Conservation (phyloP, 352 stramenopile genomes). For the Phytophthora sp. region DNA sequence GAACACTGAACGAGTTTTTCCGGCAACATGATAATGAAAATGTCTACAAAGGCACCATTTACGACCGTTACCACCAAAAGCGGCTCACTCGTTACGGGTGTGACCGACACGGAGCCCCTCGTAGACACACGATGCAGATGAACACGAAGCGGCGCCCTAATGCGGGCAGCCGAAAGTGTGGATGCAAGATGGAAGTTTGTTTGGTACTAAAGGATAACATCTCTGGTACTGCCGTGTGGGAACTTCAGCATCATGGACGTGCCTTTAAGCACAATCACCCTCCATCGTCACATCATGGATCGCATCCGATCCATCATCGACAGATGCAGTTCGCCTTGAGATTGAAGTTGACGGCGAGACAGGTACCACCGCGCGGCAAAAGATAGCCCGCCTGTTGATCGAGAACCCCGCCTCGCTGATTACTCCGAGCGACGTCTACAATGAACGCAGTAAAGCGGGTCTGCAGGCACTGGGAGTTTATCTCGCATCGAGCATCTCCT, state of each 20-base stretch:
- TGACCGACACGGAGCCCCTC: not conserved
- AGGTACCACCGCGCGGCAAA: not conserved
- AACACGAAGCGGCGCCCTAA: not conserved
- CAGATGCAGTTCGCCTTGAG: not conserved
- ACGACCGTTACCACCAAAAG: not conserved
- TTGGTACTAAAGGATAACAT: not conserved
- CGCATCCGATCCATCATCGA: slow-evolving; percentile 14
- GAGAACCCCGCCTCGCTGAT: not conserved
- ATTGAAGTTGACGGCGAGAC: slow-evolving; percentile 12
- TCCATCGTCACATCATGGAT: slow-evolving; percentile 6
- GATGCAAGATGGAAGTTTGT: slow-evolving; percentile 12
- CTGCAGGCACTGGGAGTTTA: not conserved
- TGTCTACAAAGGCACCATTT: not conserved
- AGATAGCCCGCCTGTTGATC: not conserved
- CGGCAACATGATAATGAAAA: not conserved
- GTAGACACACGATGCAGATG: not conserved
- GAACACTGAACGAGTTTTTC: not conserved
- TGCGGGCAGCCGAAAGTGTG: not conserved
- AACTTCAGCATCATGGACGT: slow-evolving; percentile 4
- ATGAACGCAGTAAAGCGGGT: not conserved
- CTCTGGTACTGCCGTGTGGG: not conserved
- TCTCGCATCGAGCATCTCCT: slow-evolving; percentile 8
- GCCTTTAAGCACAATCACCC: slow-evolving; percentile 3
- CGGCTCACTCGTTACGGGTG: not conserved
- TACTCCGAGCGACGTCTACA: slow-evolving; percentile 8